Conservation (phyloP, 2,329 filamentous ascomycete species). For the Colletotrichum spinosum region DNA sequence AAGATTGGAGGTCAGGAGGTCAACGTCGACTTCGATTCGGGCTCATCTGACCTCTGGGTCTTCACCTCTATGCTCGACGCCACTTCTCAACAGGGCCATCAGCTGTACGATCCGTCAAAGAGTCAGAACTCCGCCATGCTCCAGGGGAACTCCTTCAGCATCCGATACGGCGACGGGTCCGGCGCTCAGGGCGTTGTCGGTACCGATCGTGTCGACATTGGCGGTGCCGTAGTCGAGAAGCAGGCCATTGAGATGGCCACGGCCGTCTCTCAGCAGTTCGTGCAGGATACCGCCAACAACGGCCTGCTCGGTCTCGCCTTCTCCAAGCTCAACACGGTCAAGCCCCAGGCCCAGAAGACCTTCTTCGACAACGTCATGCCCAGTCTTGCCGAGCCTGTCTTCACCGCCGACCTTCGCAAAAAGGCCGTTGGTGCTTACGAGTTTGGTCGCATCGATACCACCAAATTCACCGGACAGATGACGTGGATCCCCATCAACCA, state of each 20-base stretch:
- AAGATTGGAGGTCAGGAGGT: slow-evolving; percentile 76
- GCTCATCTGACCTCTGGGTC: slow-evolving; percentile 80
- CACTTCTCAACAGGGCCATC: slow-evolving; percentile 60
- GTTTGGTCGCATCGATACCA: slow-evolving; percentile 76
- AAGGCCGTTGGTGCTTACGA: slow-evolving; percentile 74
- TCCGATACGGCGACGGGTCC: slow-evolving; percentile 77
- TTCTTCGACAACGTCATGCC: slow-evolving; percentile 78
- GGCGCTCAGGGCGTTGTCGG: slow-evolving; percentile 73
- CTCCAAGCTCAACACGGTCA: slow-evolving; percentile 72
- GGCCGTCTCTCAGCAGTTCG: slow-evolving; percentile 67
- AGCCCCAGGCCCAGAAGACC: slow-evolving; percentile 73
- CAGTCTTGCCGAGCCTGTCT: slow-evolving; percentile 72
- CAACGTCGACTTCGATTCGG: slow-evolving; percentile 80
- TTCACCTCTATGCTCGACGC: slow-evolving; percentile 71
- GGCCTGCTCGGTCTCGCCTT: slow-evolving; percentile 79
- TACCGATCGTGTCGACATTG: slow-evolving; percentile 75
- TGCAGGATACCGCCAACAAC: slow-evolving; percentile 69
- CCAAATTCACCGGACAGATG: slow-evolving; percentile 72
- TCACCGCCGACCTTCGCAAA: slow-evolving; percentile 76
- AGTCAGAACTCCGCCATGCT: slow-evolving; percentile 50
- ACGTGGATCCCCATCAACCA: slow-evolving; percentile 71
- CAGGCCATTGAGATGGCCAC: slow-evolving; percentile 78
- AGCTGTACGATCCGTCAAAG: slow-evolving; percentile 50
- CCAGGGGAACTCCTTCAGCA: slow-evolving; percentile 66
- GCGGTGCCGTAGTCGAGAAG: slow-evolving; percentile 68